Base-by-base conservation (phyloP, 2,329 filamentous ascomycete species). In the Aureobasidium sp. region DNA sequence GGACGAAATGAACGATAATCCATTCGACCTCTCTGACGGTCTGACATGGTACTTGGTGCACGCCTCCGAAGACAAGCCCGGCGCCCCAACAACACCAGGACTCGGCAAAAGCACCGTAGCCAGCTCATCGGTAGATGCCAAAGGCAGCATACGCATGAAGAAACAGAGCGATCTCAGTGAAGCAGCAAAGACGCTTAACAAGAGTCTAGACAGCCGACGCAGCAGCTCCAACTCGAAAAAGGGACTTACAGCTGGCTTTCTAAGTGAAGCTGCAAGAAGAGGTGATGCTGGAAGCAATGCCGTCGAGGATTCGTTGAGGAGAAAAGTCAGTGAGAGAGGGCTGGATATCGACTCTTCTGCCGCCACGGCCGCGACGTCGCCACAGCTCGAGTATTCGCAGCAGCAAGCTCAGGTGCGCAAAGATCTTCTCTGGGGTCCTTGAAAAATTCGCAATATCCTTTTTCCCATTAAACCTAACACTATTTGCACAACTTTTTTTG, bases 1-100 rank as follows among this genome's bases (percentile, higher is more conserved):
- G 6, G 53, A 55, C 17, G 51, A 53, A 17, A 42, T 42, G 29
- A 90, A 95, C 58, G 93, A 97, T 59, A 98, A 98, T 64, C 93
- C 93, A 0, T 98, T 98, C 68, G 90, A 96, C 62, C 78, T 98
- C 11, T 95, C 90, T 0, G 93, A 98, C 63, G 93, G 93, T 3
- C 73, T 98, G 42, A 83, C 91, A 29, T 98, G 93, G 93, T 97
- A 96, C 69, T 79, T 98, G 5, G 84, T 98, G 30, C 91, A 98
- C 65, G 93, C 93, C 0, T 79, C 81, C 2, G 93, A 98, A 70
- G 93, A 98, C 69, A 83, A 89, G 0, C 86, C 86, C 1, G 90
- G 90, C 37, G 77, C 77, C 2, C 93, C 93, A 0, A 85, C 86
- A n/a, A 97, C 91, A 0, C 91, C 93, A 0, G 90, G 91, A 0